These are phyloP conservation scores for Linnemannia schmuckeri DNA, from an alignment of 192 early-diverging fungal species.

Conservation along the genomic window DNA sequence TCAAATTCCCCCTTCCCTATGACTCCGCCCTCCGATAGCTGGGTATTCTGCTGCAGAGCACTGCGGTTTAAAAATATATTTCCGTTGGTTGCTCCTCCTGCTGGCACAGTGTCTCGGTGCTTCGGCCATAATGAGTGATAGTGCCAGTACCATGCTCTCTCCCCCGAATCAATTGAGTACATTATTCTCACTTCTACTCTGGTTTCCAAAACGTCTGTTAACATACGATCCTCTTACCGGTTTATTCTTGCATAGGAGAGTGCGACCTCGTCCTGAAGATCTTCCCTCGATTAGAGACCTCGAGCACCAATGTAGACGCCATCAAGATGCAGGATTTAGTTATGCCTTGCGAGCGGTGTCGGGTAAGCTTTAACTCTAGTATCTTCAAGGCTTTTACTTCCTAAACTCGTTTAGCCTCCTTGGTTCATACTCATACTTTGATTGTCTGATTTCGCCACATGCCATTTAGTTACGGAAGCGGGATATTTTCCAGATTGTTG, in stretches of 20 bases:
- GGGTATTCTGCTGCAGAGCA: background rate
- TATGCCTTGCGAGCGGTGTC: constrained; percentile 39
- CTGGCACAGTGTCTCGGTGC: background rate
- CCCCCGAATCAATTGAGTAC: background rate
- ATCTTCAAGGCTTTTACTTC: background rate
- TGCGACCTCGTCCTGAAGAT: constrained; percentile 52
- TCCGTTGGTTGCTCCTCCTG: background rate
- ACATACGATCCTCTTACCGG: background rate
- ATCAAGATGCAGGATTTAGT: constrained; percentile 26
- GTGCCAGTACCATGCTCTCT: background rate
- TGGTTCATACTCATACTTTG: background rate
- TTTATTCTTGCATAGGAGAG: constrained; percentile 23
- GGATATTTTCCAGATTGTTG: constrained; percentile 49
- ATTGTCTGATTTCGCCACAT: background rate
- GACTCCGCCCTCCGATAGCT: constrained; percentile 1
- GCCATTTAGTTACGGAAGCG: constrained; percentile 24
- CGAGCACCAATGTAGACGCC: constrained; percentile 17
- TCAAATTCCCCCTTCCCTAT: background rate
- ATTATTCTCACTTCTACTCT: too few species aligned
- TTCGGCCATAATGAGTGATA: background rate
- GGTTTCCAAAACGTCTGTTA: background rate
- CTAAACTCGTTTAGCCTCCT: background rate
- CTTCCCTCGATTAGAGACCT: constrained; percentile 29
- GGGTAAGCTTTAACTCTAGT: constrained; percentile 11
- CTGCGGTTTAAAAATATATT: constrained; percentile 8